phyloP scores from a whole-genome alignment of 2,329 filamentous ascomycete genomes.

The Nannizziopsis arthrosporioides region DNA sequence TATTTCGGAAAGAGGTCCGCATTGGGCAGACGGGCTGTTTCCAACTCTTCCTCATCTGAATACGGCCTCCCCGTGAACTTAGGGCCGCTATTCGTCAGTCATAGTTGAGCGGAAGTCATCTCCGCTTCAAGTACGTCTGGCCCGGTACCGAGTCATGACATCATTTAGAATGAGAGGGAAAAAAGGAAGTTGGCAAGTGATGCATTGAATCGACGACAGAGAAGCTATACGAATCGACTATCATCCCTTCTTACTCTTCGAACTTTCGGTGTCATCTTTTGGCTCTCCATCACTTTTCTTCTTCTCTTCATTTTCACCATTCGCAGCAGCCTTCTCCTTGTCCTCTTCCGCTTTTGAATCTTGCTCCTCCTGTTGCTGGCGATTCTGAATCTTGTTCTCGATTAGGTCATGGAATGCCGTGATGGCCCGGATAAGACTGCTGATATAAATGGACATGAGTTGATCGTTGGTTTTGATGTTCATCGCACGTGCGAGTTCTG shows the following conservation, averaged over 20 bases:
- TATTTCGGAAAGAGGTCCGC: too few relatives aligned
- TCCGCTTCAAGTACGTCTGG: too few relatives aligned
- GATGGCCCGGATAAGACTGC: conserved; percentile 90
- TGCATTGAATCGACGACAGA: background rate
- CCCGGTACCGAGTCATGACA: too few relatives aligned
- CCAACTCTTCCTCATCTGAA: too few relatives aligned
- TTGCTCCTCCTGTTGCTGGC: conserved; percentile 92
- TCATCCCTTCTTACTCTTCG: conserved; percentile 52
- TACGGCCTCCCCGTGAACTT: too few relatives aligned
- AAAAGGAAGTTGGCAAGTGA: background rate
- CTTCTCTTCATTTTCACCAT: conserved; percentile 33
- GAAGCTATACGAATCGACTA: background rate
- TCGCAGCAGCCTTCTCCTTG: conserved; percentile 37
- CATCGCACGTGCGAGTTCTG: conserved; percentile 90
- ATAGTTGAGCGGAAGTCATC: too few relatives aligned
- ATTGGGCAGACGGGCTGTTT: too few relatives aligned
- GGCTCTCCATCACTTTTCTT: conserved; percentile 45
- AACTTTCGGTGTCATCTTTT: conserved; percentile 42
- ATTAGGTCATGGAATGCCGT: conserved; percentile 98
- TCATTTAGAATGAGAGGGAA: background rate
- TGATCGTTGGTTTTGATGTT: conserved; percentile 99
- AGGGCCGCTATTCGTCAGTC: too few relatives aligned
- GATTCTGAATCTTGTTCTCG: conserved; percentile 99
- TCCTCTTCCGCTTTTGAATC: conserved; percentile 65
- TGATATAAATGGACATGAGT: conserved; percentile 95